These are phyloP conservation scores for Oryza officinalis DNA, from an alignment of 176 grass and related monocot genomes.

Conservation along the genomic window DNA sequence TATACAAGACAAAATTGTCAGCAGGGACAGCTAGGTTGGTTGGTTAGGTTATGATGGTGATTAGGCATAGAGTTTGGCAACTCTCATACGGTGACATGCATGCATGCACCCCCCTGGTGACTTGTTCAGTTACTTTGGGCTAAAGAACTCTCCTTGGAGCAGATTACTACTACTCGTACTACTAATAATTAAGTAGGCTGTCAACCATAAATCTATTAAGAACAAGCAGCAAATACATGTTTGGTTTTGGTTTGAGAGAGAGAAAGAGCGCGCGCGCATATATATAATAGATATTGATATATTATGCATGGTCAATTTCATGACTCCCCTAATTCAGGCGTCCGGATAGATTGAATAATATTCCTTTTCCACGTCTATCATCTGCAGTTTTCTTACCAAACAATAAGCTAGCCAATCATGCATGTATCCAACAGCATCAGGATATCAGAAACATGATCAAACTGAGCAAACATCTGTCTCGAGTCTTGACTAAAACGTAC, in stretches of 20 bases:
- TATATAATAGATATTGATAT: not conserved
- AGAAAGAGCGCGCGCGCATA: not conserved
- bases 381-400: constrained; percentile 16
- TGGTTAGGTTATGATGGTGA: not conserved
- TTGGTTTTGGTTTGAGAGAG: constrained; percentile 19
- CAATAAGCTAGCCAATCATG: not conserved
- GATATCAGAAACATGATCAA: not conserved
- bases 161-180: not conserved
- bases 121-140: not conserved
- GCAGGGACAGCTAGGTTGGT: not conserved
- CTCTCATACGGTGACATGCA: not conserved
- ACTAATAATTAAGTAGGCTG: not conserved
- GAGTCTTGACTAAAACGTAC: constrained; percentile 1
- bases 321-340: constrained; percentile 27
- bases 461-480: not conserved
- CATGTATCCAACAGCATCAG: not conserved
- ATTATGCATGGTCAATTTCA: constrained; percentile 9
- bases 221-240: not conserved
- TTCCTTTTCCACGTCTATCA: not conserved
- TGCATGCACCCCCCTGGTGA: not conserved
- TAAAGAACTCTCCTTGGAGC: not conserved
- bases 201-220: not conserved
- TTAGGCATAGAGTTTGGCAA: not conserved
- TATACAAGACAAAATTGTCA: not conserved
- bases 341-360: not conserved